A percentile compares a stretch with the other conserved stretches of the same genome.
These are phyloP conservation scores for Curvularia lunata DNA, from an alignment of 2,329 filamentous ascomycete genomes.

Conservation along the genomic window DNA sequence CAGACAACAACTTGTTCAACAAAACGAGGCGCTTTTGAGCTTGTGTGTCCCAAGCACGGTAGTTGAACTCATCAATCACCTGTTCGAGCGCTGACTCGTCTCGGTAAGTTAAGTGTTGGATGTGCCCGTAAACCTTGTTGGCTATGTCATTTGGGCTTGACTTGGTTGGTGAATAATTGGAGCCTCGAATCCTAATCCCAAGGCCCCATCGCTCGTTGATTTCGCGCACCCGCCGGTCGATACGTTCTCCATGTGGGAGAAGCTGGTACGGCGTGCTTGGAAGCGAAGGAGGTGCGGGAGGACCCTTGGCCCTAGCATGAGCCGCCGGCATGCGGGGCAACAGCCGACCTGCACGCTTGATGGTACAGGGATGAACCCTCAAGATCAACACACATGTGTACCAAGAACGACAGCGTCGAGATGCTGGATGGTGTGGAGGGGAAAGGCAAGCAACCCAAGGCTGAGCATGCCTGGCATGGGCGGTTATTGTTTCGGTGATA, in stretches of 20 bases:
- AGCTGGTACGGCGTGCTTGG: constrained; percentile 25
- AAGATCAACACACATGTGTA: not conserved
- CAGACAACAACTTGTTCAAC: constrained; percentile 22
- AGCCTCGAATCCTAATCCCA: constrained; percentile 21
- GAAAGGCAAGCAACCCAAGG: constrained; percentile 13
- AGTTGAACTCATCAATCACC: constrained; percentile 25
- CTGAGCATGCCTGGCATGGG: constrained; percentile 32
- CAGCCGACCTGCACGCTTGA: not conserved
- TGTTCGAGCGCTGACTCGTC: constrained; percentile 22
- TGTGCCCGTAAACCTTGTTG: constrained; percentile 21
- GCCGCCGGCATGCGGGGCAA: constrained; percentile 11
- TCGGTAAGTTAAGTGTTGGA: constrained; percentile 32
- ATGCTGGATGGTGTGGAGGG: not conserved
- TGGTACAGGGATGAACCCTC: not conserved
- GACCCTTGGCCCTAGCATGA: constrained; percentile 10
- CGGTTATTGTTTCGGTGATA: constrained; percentile 23
- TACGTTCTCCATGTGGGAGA: constrained; percentile 17
- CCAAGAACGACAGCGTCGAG: not conserved
- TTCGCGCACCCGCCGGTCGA: constrained; percentile 26
- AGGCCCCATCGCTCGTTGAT: constrained; percentile 34
- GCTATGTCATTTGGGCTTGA: constrained; percentile 5
- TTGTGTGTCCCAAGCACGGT: constrained; percentile 9
- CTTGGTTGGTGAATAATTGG: constrained; percentile 32
- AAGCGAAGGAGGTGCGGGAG: constrained; percentile 15
- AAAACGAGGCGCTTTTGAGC: constrained; percentile 9